A percentile compares a stretch with the other conserved stretches of the same genome.
Evolutionary conservation across 441 rosid genomes (phyloP).

Genomic region (Biscutella auriculata): DNA sequence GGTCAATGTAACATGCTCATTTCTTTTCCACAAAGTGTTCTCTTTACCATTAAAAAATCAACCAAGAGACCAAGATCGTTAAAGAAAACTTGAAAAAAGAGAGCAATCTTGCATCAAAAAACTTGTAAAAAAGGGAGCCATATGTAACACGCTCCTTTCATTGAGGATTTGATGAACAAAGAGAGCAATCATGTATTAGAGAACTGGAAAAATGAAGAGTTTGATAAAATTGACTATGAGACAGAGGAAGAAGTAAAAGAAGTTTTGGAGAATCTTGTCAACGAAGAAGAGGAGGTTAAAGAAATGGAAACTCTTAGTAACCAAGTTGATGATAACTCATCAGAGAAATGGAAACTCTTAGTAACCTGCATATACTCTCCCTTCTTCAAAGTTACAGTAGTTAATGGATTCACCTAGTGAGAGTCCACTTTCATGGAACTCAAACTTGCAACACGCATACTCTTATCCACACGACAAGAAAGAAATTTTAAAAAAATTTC

Average conservation of each 20-base stretch:
- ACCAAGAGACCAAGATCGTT: no score
- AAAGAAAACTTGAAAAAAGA: no score
- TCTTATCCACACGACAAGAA: constrained; percentile 52
- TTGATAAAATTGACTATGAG: constrained; percentile 34
- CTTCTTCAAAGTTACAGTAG: constrained; percentile 36
- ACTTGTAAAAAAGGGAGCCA: no score
- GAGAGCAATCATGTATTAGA: constrained; percentile 48
- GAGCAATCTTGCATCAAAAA: no score
- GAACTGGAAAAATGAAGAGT: constrained; percentile 28
- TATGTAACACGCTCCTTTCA: no score
- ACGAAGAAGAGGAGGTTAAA: constrained; percentile 38
- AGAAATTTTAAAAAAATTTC: no score
- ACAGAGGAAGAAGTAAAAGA: constrained; percentile 32
- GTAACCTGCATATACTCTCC: constrained; percentile 28
- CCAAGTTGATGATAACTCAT: constrained; percentile 44
- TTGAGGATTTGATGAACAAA: constrained; percentile 46
- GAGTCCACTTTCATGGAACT: constrained; percentile 80
- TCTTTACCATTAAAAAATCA: no score
- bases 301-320: constrained; percentile 33
- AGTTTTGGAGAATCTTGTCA: constrained; percentile 30
- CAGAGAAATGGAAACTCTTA: constrained; percentile 44
- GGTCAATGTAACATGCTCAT: no score
- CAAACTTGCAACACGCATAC: constrained; percentile 55
- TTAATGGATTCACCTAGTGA: constrained; percentile 71
- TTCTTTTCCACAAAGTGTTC: no score